Base-by-base conservation (phyloP, 345 rosid species). In the Zanthoxylum bungeanum region DNA sequence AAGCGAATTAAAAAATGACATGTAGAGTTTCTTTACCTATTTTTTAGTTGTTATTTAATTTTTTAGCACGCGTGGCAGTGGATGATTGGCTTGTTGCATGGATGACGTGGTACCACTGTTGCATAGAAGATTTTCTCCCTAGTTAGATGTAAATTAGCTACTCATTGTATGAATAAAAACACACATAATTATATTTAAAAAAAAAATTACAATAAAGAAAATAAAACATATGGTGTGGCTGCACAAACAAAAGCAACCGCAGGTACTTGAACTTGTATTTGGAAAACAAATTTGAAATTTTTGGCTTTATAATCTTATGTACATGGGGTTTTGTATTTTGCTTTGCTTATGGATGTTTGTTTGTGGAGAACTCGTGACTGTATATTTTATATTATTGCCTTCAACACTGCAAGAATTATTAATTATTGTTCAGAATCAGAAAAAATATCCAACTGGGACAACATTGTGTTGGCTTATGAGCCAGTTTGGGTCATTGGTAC, bases 401-500 rank as follows among this genome's bases (percentile, higher is more conserved):
- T 33, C 7, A 24, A 33, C 60, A 33, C 31, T 19, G 27, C 69
- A 14, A 34, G 24, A 70, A 53, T 11, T n/a, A 55, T 46, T 47
- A n/a, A 14, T 51, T 34, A 9, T 44, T 49, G 4, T n/a, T 37
- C 7, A 53, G 39, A 11, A 72, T 82, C 85, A 90, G 96, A 79
- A 36, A 80, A 83, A 73, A 66, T 86, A 37, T 68, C 83, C 28
- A 72, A 78, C 39, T 90, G 96, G 96, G 73, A 46, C 9, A 75
- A 85, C 68, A 78, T 90, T 56, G 92, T 90, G 75, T 73, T 86
- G 66, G 96, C 96, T 53, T 90, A 86, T 75, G 92, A 90, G 78
- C 96, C 92, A 59, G 92, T 90, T 64, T 90, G 96, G 96, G 96
- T 92, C 73, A 88, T 90, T 75, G 96, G 96, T 31, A 90, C 92